These are phyloP conservation scores for Panicum hallii DNA, from an alignment of 202 grass and related monocot genomes.

Conservation along the genomic window DNA sequence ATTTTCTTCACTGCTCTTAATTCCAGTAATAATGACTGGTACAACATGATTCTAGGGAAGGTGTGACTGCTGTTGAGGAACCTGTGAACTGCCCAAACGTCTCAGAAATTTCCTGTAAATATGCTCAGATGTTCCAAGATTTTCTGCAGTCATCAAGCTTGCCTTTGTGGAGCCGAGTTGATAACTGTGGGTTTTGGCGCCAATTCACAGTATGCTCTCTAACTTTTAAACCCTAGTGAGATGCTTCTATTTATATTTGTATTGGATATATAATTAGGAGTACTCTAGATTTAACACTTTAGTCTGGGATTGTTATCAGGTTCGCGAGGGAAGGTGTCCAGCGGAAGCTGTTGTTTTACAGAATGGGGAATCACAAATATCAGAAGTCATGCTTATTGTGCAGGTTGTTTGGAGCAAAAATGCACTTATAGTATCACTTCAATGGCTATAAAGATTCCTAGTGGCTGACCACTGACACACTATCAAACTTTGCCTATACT, in stretches of 20 bases:
- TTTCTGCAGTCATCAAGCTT: constrained; percentile 75
- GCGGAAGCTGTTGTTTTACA: constrained; percentile 45
- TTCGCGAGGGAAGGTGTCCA: constrained; percentile 85
- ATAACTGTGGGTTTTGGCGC: constrained; percentile 98
- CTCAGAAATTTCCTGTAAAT: constrained; percentile 74
- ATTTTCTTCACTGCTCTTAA: neutral
- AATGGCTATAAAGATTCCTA: constrained; percentile 31
- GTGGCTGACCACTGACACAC: constrained; percentile 12
- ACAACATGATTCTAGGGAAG: constrained; percentile 72
- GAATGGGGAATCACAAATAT: constrained; percentile 57
- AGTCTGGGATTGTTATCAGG: constrained; percentile 54
- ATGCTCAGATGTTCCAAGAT: constrained; percentile 81
- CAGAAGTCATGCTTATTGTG: constrained; percentile 97
- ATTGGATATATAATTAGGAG: neutral
- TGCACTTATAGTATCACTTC: neutral
- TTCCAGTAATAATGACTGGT: constrained; percentile 31
- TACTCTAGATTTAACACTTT: constrained; percentile 6
- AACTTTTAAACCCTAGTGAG: constrained; percentile 18
- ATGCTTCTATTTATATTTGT: constrained; percentile 30
- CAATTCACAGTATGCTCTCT: constrained; percentile 75
- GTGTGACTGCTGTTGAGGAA: constrained; percentile 94
- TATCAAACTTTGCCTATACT: constrained; percentile 22
- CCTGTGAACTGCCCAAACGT: constrained; percentile 93
- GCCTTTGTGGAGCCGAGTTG: constrained; percentile 78
- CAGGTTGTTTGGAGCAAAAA: constrained; percentile 65